Percentiles rank a stretch among this genome's conserved stretches.
Evolutionary conservation across 2,329 filamentous ascomycete species (phyloP).

Genomic region (Pseudocercospora fijiensis): DNA sequence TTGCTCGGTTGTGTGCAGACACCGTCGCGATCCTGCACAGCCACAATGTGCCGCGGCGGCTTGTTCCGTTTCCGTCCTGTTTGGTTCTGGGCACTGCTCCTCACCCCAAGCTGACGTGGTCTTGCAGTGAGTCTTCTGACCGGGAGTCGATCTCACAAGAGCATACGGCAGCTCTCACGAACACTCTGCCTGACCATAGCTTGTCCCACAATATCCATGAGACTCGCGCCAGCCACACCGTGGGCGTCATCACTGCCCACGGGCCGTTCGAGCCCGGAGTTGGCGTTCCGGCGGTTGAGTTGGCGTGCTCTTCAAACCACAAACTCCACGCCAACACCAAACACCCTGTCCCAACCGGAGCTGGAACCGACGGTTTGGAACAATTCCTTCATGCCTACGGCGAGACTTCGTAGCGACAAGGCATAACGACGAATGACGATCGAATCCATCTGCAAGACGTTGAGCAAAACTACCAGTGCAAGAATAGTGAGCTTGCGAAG

Average conservation of each 20-base stretch:
- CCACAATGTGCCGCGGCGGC: background rate
- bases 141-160: constrained; percentile 17
- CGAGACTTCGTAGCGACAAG: background rate
- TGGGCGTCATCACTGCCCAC: constrained; percentile 17
- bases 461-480: background rate
- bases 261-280: background rate
- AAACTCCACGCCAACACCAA: constrained; percentile 6
- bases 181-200: constrained; percentile 20
- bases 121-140: constrained; percentile 22
- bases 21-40: background rate
- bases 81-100: constrained; percentile 12
- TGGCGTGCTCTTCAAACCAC: constrained; percentile 5
- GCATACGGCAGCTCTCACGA: constrained; percentile 12
- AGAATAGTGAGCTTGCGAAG: background rate
- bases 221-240: constrained; percentile 18
- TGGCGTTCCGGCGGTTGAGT: background rate
- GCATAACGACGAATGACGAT: background rate
- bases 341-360: constrained; percentile 1
- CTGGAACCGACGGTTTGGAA: background rate
- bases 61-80: constrained; percentile 3
- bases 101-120: constrained; percentile 24
- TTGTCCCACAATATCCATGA: constrained; percentile 14
- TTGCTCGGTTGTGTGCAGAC: too few species aligned
- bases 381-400: background rate
- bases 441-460: background rate